These are phyloP conservation scores for Eimeria praecox DNA, from an alignment of 169 alveolate genomes.

Conservation along the genomic window DNA sequence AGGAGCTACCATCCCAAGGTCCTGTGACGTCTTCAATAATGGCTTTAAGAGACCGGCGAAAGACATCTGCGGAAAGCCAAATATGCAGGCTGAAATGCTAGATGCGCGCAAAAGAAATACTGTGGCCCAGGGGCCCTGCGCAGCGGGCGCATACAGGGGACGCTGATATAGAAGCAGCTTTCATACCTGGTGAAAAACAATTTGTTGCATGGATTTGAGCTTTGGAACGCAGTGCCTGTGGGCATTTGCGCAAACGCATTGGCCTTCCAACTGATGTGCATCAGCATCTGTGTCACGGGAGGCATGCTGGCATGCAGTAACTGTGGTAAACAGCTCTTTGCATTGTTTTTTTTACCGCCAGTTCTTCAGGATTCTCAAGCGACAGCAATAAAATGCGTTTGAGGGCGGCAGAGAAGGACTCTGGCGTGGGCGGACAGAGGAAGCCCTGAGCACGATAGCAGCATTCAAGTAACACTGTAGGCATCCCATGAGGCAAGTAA, in stretches of 20 bases:
- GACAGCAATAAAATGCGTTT: conserved; percentile 41
- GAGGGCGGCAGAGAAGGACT: conserved; percentile 27
- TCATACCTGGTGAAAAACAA: conserved; percentile 50
- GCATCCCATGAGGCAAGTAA: background rate
- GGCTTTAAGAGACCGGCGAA: conserved; percentile 58
- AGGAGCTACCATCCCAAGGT: background rate
- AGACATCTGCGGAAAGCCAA: conserved; percentile 34
- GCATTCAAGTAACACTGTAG: background rate
- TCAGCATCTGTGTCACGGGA: background rate
- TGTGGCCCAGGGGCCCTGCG: background rate
- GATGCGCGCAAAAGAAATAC: no score
- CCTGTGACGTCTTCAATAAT: conserved; percentile 19
- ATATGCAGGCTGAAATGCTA: background rate
- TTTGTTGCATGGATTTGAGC: conserved; percentile 36
- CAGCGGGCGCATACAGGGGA: background rate
- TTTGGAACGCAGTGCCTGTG: conserved; percentile 53
- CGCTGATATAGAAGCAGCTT: background rate
- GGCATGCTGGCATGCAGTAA: background rate
- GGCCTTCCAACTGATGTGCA: background rate
- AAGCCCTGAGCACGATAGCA: conserved; percentile 28
- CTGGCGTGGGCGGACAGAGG: conserved; percentile 67
- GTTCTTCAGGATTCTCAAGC: conserved; percentile 11
- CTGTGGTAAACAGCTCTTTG: background rate
- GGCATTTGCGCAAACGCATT: background rate
- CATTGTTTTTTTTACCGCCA: background rate